These are phyloP conservation scores for Hordeum vulgare DNA, from an alignment of 176 grass and related monocot genomes.

Conservation along the genomic window DNA sequence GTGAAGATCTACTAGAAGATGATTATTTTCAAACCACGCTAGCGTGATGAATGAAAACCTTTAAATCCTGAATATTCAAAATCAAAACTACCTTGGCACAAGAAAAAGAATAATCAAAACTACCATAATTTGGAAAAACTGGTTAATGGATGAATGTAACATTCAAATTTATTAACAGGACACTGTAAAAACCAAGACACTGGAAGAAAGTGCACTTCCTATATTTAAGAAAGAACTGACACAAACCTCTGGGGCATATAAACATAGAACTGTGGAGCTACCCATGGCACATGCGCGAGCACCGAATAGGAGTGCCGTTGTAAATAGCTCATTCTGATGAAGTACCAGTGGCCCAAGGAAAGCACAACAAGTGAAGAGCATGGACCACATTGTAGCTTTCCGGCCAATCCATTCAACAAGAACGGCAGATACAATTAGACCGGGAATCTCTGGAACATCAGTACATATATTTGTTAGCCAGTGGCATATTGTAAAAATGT, in stretches of 20 bases:
- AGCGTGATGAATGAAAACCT: not conserved
- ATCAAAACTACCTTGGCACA: not conserved
- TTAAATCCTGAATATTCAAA: not conserved
- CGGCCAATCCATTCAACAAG: slow-evolving; percentile 60
- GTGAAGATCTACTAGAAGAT: not conserved
- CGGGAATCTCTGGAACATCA: slow-evolving; percentile 50
- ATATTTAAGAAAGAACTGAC: not conserved
- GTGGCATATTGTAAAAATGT: not conserved
- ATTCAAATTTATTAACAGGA: not conserved
- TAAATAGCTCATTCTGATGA: slow-evolving; percentile 57
- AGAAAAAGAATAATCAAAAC: not conserved
- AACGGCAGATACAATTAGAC: slow-evolving; percentile 51
- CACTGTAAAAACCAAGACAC: not conserved
- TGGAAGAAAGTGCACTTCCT: not conserved
- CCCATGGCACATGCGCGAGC: slow-evolving; percentile 52
- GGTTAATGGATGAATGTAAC: not conserved
- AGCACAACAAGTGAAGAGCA: slow-evolving; percentile 49
- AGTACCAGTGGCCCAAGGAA: slow-evolving; percentile 56
- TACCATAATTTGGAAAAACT: not conserved
- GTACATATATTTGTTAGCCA: not conserved
- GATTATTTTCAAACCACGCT: not conserved
- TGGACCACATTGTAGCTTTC: slow-evolving; percentile 54
- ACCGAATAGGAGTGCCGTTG: slow-evolving; percentile 57
- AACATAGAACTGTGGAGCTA: slow-evolving; percentile 50
- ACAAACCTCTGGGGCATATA: slow-evolving; percentile 74